phyloP scores from a whole-genome alignment of 2,329 filamentous ascomycete species.

The Penicillium hordei region DNA sequence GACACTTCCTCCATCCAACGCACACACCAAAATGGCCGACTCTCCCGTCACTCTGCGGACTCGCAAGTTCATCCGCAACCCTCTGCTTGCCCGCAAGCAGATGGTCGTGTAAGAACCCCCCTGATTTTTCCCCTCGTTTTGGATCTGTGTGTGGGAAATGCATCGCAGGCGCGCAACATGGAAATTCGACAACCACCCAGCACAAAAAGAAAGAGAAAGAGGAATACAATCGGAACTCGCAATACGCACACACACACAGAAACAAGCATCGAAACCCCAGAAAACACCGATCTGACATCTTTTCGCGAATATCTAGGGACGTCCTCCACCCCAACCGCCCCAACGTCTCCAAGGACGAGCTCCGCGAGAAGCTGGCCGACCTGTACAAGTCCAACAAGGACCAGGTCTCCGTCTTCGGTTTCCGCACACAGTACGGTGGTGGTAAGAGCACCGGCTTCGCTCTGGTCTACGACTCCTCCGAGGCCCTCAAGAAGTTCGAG shows the following conservation, averaged over 20 bases:
- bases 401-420: constrained; percentile 95
- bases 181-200: constrained; percentile 9
- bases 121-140: constrained; percentile 14
- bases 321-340: constrained; percentile 98
- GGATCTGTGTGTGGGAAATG: constrained; percentile 17
- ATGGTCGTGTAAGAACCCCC: constrained; percentile 89
- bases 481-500: constrained; percentile 99
- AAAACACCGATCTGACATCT: constrained; percentile 25
- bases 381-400: constrained; percentile 99
- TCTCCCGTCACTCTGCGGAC: constrained; percentile 81
- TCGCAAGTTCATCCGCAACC: constrained; percentile 99
- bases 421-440: constrained; percentile 98
- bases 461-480: constrained; percentile 95
- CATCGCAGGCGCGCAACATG: constrained; percentile 11
- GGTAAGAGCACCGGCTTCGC: constrained; percentile 99
- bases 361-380: constrained; percentile 88
- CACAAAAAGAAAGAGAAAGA: constrained; percentile 1
- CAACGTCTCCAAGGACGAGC: constrained; percentile 99
- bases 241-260: constrained; percentile 7
- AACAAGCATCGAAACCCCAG: background rate
- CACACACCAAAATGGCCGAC: constrained; percentile 73
- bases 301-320: constrained; percentile 62
- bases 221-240: constrained; percentile 6
- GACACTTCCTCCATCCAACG: constrained; percentile 25
- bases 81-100: constrained; percentile 97